Base-by-base conservation (phyloP, 2,329 filamentous ascomycete genomes). In the Alternaria conjuncta region DNA sequence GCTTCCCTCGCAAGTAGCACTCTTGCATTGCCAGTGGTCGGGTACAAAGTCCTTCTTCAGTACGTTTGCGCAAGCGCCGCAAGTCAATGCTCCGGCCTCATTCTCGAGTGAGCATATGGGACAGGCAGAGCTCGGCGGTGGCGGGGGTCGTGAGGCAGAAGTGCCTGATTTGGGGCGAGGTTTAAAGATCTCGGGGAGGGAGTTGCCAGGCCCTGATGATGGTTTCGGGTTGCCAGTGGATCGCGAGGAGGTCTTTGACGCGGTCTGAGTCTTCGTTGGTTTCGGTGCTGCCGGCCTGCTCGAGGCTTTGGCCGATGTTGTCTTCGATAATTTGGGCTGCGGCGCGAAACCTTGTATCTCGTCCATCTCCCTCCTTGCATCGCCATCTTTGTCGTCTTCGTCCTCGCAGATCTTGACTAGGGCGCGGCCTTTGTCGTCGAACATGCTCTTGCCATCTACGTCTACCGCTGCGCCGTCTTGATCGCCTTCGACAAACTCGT, bases 331-430 rank as follows among this genome's bases (percentile, higher is more conserved):
- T 62, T 12, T 68, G 58, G 61, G 49, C 21, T 44, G n/a, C 23
- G 65, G 49, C 20, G 64, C 65, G 23, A 87, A 78, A 18, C 82
- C 83, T 56, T 85, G 85, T 55, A 96, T 82, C 77, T 96, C 92
- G 13, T 85, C 83, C 70, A 93, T 81, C 78, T 96, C 91, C 28
- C 86, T 84, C 47, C 53, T 67, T 15, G 75, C 75, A 55, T 79
- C 66, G 28, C 65, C 71, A 26, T 78, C 84, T 3, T 76, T 72
- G 23, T 79, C 75, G 61, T 85, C 85, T 66, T 93, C 90, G 47
- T 91, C 90, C 65, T 90, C 90, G 74, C 93, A 96, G 1, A 96
- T 88, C 70, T 88, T 91, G 64, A 95, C 82, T 84, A 96, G 85
- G 12, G 86, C 86, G 20, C 86, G 84, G 3, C 78, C 92, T 57